A percentile compares a stretch with the other conserved stretches of the same genome.
phyloP scores from a whole-genome alignment of 164 flowering plant species.

The Magnolia sinica region DNA sequence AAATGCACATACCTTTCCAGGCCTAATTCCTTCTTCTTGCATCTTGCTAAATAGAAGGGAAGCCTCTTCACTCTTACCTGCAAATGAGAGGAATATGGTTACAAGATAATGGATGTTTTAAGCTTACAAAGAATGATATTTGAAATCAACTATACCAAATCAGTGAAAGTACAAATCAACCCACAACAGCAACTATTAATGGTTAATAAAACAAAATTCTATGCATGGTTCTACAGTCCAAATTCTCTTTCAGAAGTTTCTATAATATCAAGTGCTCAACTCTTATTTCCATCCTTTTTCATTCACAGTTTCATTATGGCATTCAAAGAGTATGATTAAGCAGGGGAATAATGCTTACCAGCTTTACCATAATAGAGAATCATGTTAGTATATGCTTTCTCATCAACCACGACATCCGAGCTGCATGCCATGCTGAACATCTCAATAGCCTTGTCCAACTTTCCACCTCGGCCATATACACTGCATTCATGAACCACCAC shows the following conservation, averaged over 20 bases:
- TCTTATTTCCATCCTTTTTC: neutral
- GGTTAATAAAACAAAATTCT: neutral
- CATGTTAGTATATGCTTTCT: conserved; percentile 75
- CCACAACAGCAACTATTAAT: neutral
- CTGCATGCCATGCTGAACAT: conserved; percentile 54
- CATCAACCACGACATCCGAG: conserved; percentile 54
- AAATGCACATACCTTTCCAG: conserved; percentile 59
- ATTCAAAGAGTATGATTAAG: neutral
- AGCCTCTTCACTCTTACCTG: conserved; percentile 73
- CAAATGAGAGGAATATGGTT: conserved; percentile 6
- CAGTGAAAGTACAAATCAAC: neutral
- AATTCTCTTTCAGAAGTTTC: neutral
- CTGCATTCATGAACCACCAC: conserved; percentile 40
- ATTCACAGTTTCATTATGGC: neutral
- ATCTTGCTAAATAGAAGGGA: conserved; percentile 53
- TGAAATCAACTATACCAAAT: neutral
- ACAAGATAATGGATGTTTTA: neutral
- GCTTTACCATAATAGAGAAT: conserved; percentile 80
- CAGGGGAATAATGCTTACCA: conserved; percentile 35
- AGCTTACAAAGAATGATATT: neutral
- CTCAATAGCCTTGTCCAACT: conserved; percentile 72
- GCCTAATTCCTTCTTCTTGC: conserved; percentile 78
- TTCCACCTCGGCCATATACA: conserved; percentile 74
- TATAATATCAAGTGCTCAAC: neutral
- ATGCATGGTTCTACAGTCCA: neutral